Base-by-base conservation (phyloP, 169 alveolate genomes). In the Theileria parva region DNA sequence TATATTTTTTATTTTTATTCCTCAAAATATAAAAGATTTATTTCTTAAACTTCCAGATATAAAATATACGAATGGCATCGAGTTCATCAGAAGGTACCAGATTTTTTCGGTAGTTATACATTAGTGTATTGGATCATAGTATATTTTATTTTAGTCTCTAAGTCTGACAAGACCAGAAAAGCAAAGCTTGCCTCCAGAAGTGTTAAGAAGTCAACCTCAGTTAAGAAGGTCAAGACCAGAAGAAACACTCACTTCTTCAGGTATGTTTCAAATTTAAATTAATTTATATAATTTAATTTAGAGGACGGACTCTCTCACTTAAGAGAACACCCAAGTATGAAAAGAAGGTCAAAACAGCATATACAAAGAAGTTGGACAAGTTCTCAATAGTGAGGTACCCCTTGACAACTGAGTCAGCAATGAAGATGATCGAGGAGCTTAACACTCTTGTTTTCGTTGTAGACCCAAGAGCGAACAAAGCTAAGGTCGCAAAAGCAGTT, bases 401-500 rank as follows among this genome's bases (percentile, higher is more conserved):
- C 19, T 90, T 98, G 70, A 96, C 99, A 44, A 96, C 99, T 19
- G 99, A 98, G 92, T 93, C 97, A 71, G 98, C 99, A 69, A 95
- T 97, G 98, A 97, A 97, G 94, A 95, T 95, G 94, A 97, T 97
- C 84, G 99, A 98, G 94, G 99, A 97, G 81, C 94, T 96, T 81
- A 98, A 98, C 93, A 97, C 99, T 28, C 92, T 97, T 86, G 99
- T 97, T 68, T 96, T 96, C 93, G 89, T 92, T 57, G 97, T 95
- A 66, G 94, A 94, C 89, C 88, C 91, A 74, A 88, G 94, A 72
- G 98, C 99, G 53, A 95, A 94, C 94, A 98, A 97, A 93, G 89
- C 83, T 59, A 94, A 96, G 90, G 97, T 98, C 78, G 96, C 94
- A 91, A 93, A 92, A 75, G 98, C 99, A 59, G 97, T 97, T 67